These are phyloP conservation scores for Ophidiomyces ophidiicola DNA, from an alignment of 2,329 filamentous ascomycete species.

Conservation along the genomic window DNA sequence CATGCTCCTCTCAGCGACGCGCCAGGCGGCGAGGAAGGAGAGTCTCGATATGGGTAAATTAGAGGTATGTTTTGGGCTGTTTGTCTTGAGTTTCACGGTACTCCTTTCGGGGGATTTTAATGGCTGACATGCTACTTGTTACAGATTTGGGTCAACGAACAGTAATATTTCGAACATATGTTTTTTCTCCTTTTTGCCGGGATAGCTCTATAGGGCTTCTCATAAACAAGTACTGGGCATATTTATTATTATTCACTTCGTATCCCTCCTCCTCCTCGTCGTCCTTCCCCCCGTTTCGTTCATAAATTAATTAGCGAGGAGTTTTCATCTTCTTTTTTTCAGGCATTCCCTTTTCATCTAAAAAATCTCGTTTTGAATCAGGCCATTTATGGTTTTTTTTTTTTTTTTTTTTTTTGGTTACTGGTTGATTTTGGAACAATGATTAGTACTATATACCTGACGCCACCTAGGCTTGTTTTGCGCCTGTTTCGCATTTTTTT, in stretches of 20 bases:
- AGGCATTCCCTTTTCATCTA: background rate
- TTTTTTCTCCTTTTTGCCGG: conserved; percentile 1
- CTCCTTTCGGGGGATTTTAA: background rate
- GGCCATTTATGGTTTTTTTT: too few species aligned
- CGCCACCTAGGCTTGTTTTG: background rate
- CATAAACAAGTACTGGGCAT: too few species aligned
- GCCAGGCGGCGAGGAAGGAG: conserved; percentile 57
- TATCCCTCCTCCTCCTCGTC: background rate
- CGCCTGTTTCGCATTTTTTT: too few species aligned
- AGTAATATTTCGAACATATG: conserved; percentile 4
- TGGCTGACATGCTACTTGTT: conserved; percentile 2
- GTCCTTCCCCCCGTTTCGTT: background rate
- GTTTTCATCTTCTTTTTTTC: conserved; percentile 6
- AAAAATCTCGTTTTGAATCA: too few species aligned
- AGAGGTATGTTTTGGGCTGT: conserved; percentile 55
- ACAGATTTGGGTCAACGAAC: conserved; percentile 11
- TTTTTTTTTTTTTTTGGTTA: too few species aligned
- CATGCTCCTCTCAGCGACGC: conserved; percentile 63
- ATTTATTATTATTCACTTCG: background rate
- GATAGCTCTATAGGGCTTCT: too few species aligned
- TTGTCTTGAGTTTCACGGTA: background rate
- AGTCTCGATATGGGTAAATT: conserved; percentile 78
- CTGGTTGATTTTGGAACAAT: too few species aligned
- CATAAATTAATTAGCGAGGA: conserved; percentile 10
- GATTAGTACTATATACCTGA: too few species aligned